phyloP scores from a whole-genome alignment of 2,329 filamentous ascomycete species.

The Colletotrichum lupini region DNA sequence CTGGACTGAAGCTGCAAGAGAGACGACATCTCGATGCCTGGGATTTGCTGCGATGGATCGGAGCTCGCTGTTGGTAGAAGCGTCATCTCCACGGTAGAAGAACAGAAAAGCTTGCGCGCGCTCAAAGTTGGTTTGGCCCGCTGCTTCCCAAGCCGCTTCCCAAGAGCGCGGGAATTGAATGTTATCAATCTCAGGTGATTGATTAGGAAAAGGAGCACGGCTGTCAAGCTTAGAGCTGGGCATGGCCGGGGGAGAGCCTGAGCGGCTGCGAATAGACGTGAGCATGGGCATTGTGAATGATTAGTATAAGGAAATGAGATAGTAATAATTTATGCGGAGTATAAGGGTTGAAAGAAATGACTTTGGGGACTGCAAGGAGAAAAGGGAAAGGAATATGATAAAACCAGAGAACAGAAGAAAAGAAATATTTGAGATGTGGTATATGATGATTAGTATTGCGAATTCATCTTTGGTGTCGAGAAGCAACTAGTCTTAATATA shows the following conservation, averaged over 20 bases:
- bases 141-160: conserved; percentile 19
- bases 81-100: conserved; percentile 42
- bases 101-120: conserved; percentile 46
- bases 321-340: background rate
- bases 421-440: background rate
- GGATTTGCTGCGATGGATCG: conserved; percentile 43
- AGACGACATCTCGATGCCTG: conserved; percentile 39
- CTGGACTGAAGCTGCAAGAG: conserved; percentile 42
- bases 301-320: no score
- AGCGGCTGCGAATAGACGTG: background rate
- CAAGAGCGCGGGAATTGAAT: conserved; percentile 15
- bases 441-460: background rate
- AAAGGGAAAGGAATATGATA: background rate
- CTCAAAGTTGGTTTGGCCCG: conserved; percentile 40
- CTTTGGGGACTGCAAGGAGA: background rate
- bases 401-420: background rate
- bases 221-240: background rate
- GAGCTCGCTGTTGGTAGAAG: conserved; percentile 38
- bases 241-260: background rate
- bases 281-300: background rate
- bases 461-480: background rate
- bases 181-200: background rate
- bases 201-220: background rate
- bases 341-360: background rate
- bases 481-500: background rate